phyloP scores from a whole-genome alignment of 2,329 filamentous ascomycete species.

The Verticillium nonalfalfae region DNA sequence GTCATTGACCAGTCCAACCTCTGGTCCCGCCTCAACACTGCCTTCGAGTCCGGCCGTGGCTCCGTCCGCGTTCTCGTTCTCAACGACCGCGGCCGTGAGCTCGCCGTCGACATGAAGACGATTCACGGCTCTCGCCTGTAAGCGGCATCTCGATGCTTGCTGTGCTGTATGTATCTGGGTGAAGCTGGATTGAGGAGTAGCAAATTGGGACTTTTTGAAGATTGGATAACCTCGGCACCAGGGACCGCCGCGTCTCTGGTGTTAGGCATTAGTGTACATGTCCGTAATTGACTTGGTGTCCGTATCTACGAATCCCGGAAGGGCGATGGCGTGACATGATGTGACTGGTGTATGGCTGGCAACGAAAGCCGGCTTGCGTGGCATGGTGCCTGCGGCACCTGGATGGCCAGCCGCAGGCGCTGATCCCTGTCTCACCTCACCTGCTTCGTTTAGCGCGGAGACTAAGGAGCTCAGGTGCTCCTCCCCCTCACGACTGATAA shows the following conservation, averaged over 20 bases:
- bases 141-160: slow-evolving; percentile 11
- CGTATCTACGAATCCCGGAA: background rate
- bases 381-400: slow-evolving; percentile 4
- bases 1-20: slow-evolving; percentile 95
- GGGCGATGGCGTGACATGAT: background rate
- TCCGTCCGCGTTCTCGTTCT: slow-evolving; percentile 94
- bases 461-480: background rate
- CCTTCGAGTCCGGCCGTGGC: slow-evolving; percentile 89
- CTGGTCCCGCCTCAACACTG: slow-evolving; percentile 69
- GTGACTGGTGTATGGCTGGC: background rate
- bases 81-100: slow-evolving; percentile 85
- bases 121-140: slow-evolving; percentile 74
- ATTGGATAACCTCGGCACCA: background rate
- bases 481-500: background rate
- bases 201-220: background rate
- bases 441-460: background rate
- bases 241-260: background rate
- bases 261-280: background rate
- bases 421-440: slow-evolving; percentile 1
- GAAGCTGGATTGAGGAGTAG: background rate
- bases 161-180: background rate
- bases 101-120: slow-evolving; percentile 98
- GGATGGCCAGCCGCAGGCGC: background rate
- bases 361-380: slow-evolving; percentile 5
- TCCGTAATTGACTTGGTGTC: slow-evolving; percentile 1